phyloP scores from a whole-genome alignment of 148 eudicot genomes.

The Chenopodium album region DNA sequence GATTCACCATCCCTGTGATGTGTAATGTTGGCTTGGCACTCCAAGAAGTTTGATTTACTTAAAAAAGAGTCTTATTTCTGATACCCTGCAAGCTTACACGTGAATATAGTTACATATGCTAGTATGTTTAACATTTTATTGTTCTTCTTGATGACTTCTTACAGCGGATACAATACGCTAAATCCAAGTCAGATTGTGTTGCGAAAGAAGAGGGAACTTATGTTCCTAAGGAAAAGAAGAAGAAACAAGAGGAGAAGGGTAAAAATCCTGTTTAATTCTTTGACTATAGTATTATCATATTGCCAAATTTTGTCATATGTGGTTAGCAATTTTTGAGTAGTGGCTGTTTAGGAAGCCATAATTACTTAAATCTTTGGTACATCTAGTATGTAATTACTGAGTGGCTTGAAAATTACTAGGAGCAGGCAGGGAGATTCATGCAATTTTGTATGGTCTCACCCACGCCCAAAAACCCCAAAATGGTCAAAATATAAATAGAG shows the following conservation, averaged over 20 bases:
- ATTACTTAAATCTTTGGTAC: no score
- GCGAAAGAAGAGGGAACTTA: slow-evolving; percentile 82
- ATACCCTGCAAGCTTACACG: background rate
- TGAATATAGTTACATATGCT: background rate
- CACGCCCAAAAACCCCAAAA: background rate
- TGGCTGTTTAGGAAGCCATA: background rate
- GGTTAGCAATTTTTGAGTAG: background rate
- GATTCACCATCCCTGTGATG: background rate
- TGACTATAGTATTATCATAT: background rate
- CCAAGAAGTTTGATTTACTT: background rate
- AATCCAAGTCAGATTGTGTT: slow-evolving; percentile 84
- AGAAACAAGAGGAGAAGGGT: slow-evolving; percentile 93
- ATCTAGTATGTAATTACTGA: background rate
- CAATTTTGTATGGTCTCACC: background rate
- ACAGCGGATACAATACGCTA: slow-evolving; percentile 96
- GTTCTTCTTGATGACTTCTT: background rate
- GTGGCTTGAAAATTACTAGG: background rate
- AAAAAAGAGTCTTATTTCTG: background rate
- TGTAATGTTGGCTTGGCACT: background rate
- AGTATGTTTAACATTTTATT: slow-evolving; percentile 4
- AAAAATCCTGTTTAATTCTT: background rate
- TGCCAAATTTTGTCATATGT: background rate
- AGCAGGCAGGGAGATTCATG: background rate
- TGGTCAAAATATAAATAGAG: background rate
- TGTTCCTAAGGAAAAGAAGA: slow-evolving; percentile 65